Conservation (phyloP, 176 grass and related monocot genomes). For the Avena insularis region DNA sequence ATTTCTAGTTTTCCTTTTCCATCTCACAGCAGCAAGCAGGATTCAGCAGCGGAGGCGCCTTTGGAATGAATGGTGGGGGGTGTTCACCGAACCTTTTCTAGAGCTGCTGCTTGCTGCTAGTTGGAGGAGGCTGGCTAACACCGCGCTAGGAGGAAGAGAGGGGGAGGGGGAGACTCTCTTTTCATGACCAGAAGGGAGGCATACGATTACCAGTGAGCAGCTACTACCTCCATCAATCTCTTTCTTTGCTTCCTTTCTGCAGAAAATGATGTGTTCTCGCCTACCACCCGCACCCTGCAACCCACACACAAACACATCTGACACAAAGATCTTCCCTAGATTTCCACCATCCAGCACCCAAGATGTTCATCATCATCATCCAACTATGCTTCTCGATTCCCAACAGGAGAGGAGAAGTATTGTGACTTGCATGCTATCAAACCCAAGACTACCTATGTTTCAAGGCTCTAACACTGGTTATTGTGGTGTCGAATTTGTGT, state of each 20-base stretch:
- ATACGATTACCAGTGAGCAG: conserved; percentile 59
- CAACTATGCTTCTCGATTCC: conserved; percentile 40
- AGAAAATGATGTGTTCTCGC: conserved; percentile 54
- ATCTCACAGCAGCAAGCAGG: conserved; percentile 47
- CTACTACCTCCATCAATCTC: conserved; percentile 53
- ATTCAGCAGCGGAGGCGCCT: conserved; percentile 33
- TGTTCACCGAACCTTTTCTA: conserved; percentile 47
- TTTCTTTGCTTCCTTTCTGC: conserved; percentile 58
- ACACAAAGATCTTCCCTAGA: conserved; percentile 36
- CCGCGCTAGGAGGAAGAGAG: conserved; percentile 42
- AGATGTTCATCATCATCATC: conserved; percentile 45
- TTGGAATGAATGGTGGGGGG: conserved; percentile 45
- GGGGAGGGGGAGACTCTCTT: background rate
- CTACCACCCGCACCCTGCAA: conserved; percentile 35
- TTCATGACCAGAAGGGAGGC: conserved; percentile 43
- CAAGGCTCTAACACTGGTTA: conserved; percentile 34
- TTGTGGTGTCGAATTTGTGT: conserved; percentile 51
- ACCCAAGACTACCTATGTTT: conserved; percentile 26
- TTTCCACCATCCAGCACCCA: conserved; percentile 14
- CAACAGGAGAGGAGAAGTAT: conserved; percentile 39
- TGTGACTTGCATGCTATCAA: conserved; percentile 28
- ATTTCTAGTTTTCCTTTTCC: conserved; percentile 48
- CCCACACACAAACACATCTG: conserved; percentile 16
- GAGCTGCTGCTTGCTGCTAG: conserved; percentile 11
- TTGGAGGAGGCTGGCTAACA: conserved; percentile 24